phyloP scores from a whole-genome alignment of 1,284 basidiomycete genomes.

The Trichosporon sp. region DNA sequence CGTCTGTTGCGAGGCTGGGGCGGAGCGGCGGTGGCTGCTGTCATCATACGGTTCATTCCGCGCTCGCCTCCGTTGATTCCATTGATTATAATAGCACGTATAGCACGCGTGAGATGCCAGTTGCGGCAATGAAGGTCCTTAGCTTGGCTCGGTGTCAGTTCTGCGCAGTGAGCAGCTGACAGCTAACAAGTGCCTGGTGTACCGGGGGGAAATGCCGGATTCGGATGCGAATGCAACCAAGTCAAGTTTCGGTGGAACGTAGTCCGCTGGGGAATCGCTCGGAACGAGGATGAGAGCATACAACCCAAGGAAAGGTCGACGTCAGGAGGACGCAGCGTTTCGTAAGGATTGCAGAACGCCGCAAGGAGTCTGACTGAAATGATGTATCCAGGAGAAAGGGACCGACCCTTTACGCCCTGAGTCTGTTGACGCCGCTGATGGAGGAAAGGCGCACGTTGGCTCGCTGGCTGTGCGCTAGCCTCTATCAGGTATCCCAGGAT shows the following conservation, averaged over 20 bases:
- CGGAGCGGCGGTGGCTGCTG: no score
- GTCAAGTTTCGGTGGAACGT: neutral
- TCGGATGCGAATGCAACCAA: neutral
- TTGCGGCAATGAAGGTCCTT: neutral
- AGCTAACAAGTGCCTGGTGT: neutral
- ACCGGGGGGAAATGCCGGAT: conserved; percentile 1
- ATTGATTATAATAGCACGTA: no score
- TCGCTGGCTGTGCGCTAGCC: neutral
- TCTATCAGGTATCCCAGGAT: neutral
- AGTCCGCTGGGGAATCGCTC: neutral
- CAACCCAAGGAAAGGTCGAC: neutral
- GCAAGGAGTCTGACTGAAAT: conserved; percentile 4
- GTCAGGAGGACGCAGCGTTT: neutral
- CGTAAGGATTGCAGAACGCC: neutral
- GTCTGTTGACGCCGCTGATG: neutral
- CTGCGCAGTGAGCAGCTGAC: neutral
- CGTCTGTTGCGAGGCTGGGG: no score
- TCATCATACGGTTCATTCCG: no score
- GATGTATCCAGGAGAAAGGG: conserved; percentile 11
- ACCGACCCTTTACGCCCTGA: neutral
- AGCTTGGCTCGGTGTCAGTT: neutral
- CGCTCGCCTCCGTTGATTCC: no score
- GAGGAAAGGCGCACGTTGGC: neutral
- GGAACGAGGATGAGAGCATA: neutral
- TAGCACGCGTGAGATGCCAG: neutral